Evolutionary conservation across 1,284 basidiomycete genomes (phyloP), one percentile per base, ranked within the genome.

Genomic region (Ganoderma boninense): DNA sequence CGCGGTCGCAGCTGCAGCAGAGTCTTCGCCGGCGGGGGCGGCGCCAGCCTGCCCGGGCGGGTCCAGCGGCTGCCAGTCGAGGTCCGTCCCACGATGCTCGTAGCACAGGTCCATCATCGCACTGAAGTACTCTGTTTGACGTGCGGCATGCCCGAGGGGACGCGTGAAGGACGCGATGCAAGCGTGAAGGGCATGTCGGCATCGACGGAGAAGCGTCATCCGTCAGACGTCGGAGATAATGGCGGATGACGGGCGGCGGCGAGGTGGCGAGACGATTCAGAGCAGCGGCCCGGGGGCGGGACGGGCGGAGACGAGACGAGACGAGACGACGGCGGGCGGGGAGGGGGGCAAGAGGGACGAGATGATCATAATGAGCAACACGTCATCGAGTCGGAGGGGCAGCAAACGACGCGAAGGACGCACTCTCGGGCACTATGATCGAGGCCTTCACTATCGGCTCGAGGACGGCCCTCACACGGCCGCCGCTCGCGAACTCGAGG

Each of bases 41-140:
- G 42, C 72, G 46, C 52, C 59, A 16, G 75, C 84, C 13, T 81
- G 76, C 4, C 84, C 84, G 4, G 86, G 84, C 13, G 87, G 83
- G 71, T 97, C 95, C 20, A 97, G 83, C 76, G 95, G 93, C 46
- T 87, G 87, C 82, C 96, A 92, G 65, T 95, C 91, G 69, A 95
- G 79, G 69, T 94, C 87, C 69, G 91, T 88, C n/a, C 91, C 94
- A 66, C 96, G 89, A 78, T 93, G 93, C 20, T 87, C 85, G 78
- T 90, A 93, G 79, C 95, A 97, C 0, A 98, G 86, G 59, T 95
- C 93, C 92, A 98, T 96, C 92, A 98, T 96, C 64, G 92, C 91
- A 20, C 95, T 95, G 57, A 97, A 88, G 78, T 95, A 95, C 70
- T 95, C 95, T 90, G 71, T 54, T 62, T 14, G 38, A 43, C 40